Evolutionary conservation across 257 asterid genomes (phyloP), one percentile per base, ranked within the genome.

Genomic region (Leptodermis oblonga): DNA sequence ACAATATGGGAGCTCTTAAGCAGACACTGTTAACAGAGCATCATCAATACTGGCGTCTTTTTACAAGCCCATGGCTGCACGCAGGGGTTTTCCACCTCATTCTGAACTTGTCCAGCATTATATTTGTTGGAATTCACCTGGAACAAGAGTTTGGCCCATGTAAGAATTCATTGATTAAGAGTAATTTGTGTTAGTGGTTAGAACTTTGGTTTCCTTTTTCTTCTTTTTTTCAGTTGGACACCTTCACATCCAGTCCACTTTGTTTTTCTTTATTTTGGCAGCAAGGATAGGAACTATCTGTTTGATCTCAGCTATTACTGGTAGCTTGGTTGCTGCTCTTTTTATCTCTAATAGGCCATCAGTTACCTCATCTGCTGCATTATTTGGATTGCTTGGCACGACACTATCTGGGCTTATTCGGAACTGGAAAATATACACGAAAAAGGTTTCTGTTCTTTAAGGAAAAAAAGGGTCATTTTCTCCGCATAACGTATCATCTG

Each of bases 101-200:
- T 78, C 67, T 88, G 73, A 86, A 81, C 69, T 85, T 92, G 80
- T 75, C 86, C 31, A 65, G 92, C 73, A 74, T 88, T 34, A 61
- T 86, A 67, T 90, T 86, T 67, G 90, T 92, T 62, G 97, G 98
- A 69, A 52, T 92, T 84, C 95, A 86, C 79, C 49, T 92, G 77
- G 98, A 88, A 85, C 97, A 90, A 74, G 98, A 92, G 83, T 92
- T 90, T 76, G 97, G 97, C 67, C 73, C 98, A 74, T 51, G 98
- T 88, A 85, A 78, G 53, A 37, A 45, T 48, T 56, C 8, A 56
- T 67, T 66, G 31, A 42, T 43, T 10, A 11, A 4, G 30, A 55
- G 65, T 63, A n/a, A n/a, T n/a, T n/a, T n/a, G n/a, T n/a, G n/a
- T n/a, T n/a, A n/a, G n/a, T n/a, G 25, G 63, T 28, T 23, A n/a